phyloP scores from a whole-genome alignment of 192 early-diverging fungal genomes.

The Rhizophagus sp. region DNA sequence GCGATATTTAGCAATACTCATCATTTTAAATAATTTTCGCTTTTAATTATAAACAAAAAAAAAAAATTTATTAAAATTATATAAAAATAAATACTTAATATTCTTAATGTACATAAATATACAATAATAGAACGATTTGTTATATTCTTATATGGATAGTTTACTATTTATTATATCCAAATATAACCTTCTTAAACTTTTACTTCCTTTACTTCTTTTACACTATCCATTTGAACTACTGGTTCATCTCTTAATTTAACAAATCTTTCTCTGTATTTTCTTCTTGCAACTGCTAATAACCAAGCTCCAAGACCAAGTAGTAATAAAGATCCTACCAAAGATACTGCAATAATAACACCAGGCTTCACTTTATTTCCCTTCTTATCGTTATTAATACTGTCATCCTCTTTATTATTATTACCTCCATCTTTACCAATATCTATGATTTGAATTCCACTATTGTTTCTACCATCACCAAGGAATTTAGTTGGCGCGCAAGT shows the following conservation, averaged over 20 bases:
- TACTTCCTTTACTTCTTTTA: not conserved
- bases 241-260: conserved; percentile 24
- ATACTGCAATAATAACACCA: not conserved
- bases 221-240: not conserved
- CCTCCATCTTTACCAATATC: not conserved
- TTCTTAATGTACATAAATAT: no score
- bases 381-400: no score
- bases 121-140: no score
- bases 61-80: no score
- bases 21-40: no score
- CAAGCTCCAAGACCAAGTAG: not conserved
- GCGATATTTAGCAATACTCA: no score
- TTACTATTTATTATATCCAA: no score
- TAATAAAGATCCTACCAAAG: not conserved
- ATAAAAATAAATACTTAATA: no score
- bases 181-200: not conserved
- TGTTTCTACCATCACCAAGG: not conserved
- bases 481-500: not conserved
- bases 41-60: no score
- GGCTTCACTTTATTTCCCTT: no score
- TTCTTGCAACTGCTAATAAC: not conserved
- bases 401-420: not conserved
- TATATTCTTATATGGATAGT: no score
- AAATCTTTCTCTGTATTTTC: conserved; percentile 24
- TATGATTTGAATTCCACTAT: not conserved